phyloP scores from a whole-genome alignment of 805 yeast species.

The Metschnikowia borealis region DNA sequence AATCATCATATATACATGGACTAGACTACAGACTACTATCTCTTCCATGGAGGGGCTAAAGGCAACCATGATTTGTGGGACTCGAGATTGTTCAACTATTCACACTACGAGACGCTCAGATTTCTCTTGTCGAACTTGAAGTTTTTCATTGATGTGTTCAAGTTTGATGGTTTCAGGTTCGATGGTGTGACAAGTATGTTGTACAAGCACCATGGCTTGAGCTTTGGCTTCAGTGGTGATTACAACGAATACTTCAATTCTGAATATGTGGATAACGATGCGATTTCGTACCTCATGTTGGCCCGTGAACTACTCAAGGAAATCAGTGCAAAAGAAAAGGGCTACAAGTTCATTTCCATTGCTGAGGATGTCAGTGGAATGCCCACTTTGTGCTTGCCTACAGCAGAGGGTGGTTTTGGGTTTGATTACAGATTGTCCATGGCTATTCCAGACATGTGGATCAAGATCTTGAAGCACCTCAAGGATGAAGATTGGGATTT shows the following conservation, averaged over 20 bases:
- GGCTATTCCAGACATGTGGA: constrained; percentile 99
- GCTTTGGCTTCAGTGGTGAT: constrained; percentile 86
- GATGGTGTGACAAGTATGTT: constrained; percentile 97
- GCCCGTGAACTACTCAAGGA: constrained; percentile 76
- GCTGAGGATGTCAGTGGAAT: constrained; percentile 98
- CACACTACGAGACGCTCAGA: constrained; percentile 84
- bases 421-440: constrained; percentile 90
- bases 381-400: constrained; percentile 86
- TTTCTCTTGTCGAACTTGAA: constrained; percentile 82
- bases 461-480: constrained; percentile 79
- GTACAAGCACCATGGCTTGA: constrained; percentile 88
- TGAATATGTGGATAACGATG: constrained; percentile 80
- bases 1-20: too few species aligned
- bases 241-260: constrained; percentile 85
- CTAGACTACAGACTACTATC: constrained; percentile 79
- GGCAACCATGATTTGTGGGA: constrained; percentile 95
- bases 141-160: constrained; percentile 75
- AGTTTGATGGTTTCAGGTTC: constrained; percentile 92
- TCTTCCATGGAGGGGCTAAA: constrained; percentile 87
- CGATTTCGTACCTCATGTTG: constrained; percentile 79
- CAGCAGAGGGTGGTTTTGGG: constrained; percentile 79
- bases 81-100: constrained; percentile 89
- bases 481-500: constrained; percentile 90
- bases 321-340: constrained; percentile 36
- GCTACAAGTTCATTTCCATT: constrained; percentile 58